These are phyloP conservation scores for Lotmaria passim DNA, from an alignment of 208 protist species.

Conservation along the genomic window DNA sequence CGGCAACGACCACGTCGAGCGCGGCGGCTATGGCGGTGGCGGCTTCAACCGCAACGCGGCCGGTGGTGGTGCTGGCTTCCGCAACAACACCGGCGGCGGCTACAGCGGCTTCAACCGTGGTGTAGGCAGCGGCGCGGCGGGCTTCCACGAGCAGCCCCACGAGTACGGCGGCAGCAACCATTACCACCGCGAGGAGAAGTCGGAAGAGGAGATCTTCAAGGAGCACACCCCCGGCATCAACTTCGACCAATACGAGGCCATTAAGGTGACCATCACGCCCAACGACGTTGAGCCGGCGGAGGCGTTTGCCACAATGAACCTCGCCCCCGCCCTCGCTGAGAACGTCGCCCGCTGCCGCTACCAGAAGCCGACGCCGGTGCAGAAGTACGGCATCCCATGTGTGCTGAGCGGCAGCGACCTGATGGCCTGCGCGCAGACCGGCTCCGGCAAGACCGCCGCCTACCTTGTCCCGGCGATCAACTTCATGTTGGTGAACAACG, in stretches of 20 bases:
- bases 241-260: conserved; percentile 92
- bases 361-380: conserved; percentile 98
- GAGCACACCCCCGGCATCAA: conserved; percentile 92
- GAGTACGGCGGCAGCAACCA: conserved; percentile 46
- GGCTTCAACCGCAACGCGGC: conserved; percentile 40
- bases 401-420: conserved; percentile 94
- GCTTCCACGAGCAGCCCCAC: conserved; percentile 20
- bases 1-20: conserved; percentile 27
- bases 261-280: conserved; percentile 86
- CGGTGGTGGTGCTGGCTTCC: conserved; percentile 35
- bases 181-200: conserved; percentile 88
- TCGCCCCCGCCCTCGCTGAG: conserved; percentile 86
- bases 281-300: conserved; percentile 78
- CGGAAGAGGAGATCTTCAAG: conserved; percentile 92
- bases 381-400: conserved; percentile 98
- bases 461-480: conserved; percentile 98
- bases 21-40: conserved; percentile 40
- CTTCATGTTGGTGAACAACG: conserved; percentile 81
- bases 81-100: conserved; percentile 27
- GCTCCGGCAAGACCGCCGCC: conserved; percentile 99
- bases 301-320: conserved; percentile 86
- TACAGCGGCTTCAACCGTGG: conserved; percentile 29
- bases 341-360: conserved; percentile 97
- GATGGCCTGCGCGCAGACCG: conserved; percentile 99
- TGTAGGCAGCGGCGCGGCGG: conserved; percentile 16